phyloP scores from a whole-genome alignment of 148 eudicot genomes.

The Tetragonia tetragonoides region DNA sequence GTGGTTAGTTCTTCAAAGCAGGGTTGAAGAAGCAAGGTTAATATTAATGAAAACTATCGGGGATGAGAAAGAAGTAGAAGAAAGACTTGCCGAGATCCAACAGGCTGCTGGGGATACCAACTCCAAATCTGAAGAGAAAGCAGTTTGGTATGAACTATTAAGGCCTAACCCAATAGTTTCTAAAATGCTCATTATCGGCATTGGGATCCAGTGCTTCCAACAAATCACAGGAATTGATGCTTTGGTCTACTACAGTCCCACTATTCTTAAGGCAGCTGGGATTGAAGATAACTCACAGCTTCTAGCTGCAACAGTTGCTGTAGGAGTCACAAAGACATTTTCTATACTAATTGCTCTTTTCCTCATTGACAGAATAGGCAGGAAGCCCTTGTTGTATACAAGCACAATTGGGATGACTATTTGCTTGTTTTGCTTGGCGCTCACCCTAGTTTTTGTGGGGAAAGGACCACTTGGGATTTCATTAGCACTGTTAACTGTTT shows the following conservation, averaged over 20 bases:
- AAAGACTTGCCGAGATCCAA: slow-evolving; percentile 67
- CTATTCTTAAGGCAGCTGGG: slow-evolving; percentile 64
- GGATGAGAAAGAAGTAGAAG: slow-evolving; percentile 57
- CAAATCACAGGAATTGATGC: slow-evolving; percentile 89
- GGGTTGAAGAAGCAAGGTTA: slow-evolving; percentile 61
- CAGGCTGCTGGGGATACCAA: slow-evolving; percentile 44
- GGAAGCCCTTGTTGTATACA: slow-evolving; percentile 73
- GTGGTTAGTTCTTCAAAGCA: slow-evolving; percentile 68
- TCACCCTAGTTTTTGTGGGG: slow-evolving; percentile 44
- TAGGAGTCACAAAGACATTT: slow-evolving; percentile 64
- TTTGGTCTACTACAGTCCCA: slow-evolving; percentile 80
- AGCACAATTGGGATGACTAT: slow-evolving; percentile 91
- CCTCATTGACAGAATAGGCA: slow-evolving; percentile 64
- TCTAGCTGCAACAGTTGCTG: slow-evolving; percentile 83
- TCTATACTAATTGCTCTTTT: slow-evolving; percentile 58
- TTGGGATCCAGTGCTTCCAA: slow-evolving; percentile 79
- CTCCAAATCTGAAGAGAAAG: slow-evolving; percentile 35
- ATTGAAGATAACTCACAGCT: slow-evolving; percentile 54
- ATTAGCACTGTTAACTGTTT: slow-evolving; percentile 52
- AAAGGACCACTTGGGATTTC: slow-evolving; percentile 38
- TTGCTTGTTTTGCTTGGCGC: slow-evolving; percentile 59
- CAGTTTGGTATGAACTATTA: slow-evolving; percentile 76
- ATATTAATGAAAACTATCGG: slow-evolving; percentile 62
- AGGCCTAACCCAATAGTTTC: slow-evolving; percentile 57
- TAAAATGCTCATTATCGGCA: slow-evolving; percentile 64